phyloP scores from a whole-genome alignment of 768 basidiomycete genomes.

The Daedaleopsis nitida region DNA sequence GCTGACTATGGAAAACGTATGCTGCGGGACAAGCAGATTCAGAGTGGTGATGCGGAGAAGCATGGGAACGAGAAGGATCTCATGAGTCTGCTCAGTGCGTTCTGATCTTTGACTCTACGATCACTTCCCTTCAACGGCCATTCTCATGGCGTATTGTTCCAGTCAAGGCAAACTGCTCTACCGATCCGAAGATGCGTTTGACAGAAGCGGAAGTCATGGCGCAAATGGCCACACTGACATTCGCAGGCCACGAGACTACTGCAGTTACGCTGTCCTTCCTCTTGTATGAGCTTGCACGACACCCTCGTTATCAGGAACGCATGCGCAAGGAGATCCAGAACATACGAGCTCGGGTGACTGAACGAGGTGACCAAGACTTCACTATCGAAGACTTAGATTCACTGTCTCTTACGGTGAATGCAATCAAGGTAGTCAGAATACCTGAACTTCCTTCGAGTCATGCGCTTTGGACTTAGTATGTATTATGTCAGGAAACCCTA shows the following conservation, averaged over 20 bases:
- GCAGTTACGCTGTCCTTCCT: constrained; percentile 1
- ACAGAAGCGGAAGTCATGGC: constrained; percentile 12
- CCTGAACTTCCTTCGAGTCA: neutral
- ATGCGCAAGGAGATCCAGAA: constrained; percentile 13
- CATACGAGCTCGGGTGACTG: neutral
- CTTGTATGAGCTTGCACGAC: constrained; percentile 6
- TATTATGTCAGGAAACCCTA: constrained; percentile 16
- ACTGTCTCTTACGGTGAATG: neutral
- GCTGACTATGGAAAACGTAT: neutral
- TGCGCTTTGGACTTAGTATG: neutral
- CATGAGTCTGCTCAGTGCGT: constrained; percentile 17
- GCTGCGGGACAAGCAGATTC: neutral
- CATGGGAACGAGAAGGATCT: constrained; percentile 13
- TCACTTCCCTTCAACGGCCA: neutral
- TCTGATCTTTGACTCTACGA: neutral
- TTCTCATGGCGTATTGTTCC: no score
- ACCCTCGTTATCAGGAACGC: neutral
- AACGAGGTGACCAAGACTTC: constrained; percentile 10
- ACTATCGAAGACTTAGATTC: constrained; percentile 8
- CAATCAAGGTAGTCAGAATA: constrained; percentile 26
- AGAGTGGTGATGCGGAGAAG: neutral
- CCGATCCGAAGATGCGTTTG: constrained; percentile 3
- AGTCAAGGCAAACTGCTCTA: constrained; percentile 19
- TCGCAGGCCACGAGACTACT: constrained; percentile 6
- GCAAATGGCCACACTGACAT: constrained; percentile 7